Conservation (phyloP, 2,329 filamentous ascomycete genomes). For the Talaromyces sp. region DNA sequence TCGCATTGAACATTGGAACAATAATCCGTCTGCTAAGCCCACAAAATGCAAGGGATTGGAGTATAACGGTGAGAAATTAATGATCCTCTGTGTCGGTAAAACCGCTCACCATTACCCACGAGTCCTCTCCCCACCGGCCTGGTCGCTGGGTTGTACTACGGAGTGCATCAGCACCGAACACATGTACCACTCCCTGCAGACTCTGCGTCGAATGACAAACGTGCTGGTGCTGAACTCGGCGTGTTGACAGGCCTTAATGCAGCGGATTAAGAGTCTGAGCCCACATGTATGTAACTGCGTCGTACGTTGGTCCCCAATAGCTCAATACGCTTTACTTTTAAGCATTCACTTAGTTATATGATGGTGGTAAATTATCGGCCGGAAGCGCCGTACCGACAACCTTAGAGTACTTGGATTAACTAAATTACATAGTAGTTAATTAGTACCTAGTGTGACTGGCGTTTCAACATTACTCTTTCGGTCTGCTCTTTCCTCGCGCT, state of each 20-base stretch:
- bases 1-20: not conserved
- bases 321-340: not conserved
- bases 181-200: not conserved
- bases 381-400: not conserved
- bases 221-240: not conserved
- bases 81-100: slow-evolving; percentile 4
- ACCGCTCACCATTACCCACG: not conserved
- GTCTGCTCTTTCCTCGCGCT: slow-evolving; percentile 1
- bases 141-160: not conserved
- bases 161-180: not conserved
- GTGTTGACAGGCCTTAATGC: not conserved
- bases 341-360: not conserved
- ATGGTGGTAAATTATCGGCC: not conserved
- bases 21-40: not conserved
- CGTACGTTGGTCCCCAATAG: not conserved
- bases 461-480: slow-evolving; percentile 10
- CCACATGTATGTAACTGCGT: not conserved
- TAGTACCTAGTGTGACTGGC: not conserved
- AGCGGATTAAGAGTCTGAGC: not conserved
- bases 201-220: not conserved
- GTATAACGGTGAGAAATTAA: not conserved
- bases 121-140: slow-evolving; percentile 4
- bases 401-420: not conserved
- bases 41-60: not conserved
- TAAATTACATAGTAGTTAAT: too few species aligned